Percentiles rank a stretch among this genome's conserved stretches.
These are phyloP conservation scores for Aspergillus proliferans DNA, from an alignment of 2,329 filamentous ascomycete genomes.

Conservation along the genomic window DNA sequence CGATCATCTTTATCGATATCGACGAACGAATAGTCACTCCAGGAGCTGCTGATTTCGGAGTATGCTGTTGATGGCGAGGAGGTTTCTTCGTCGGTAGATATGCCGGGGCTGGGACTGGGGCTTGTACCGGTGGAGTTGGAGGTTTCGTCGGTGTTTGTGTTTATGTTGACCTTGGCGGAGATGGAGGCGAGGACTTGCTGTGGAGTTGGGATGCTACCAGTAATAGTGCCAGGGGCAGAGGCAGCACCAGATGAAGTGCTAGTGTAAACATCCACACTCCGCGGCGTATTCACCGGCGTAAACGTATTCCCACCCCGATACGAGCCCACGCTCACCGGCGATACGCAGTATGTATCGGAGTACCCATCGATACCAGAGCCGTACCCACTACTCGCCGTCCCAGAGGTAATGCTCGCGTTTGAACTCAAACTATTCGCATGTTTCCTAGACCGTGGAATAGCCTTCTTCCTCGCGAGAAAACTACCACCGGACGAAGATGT, in stretches of 20 bases:
- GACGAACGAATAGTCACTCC: no score
- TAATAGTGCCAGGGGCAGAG: neutral
- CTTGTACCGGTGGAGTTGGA: slow-evolving; percentile 7
- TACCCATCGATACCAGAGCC: slow-evolving; percentile 25
- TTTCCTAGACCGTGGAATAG: slow-evolving; percentile 19
- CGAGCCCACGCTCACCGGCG: slow-evolving; percentile 33
- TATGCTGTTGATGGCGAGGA: no score
- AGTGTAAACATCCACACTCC: slow-evolving; percentile 14
- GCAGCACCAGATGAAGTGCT: neutral
- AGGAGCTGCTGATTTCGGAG: no score
- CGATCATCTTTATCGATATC: no score
- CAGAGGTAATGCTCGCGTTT: neutral
- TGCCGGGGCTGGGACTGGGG: neutral
- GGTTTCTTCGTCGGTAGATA: no score
- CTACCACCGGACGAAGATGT: neutral
- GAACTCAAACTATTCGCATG: slow-evolving; percentile 16
- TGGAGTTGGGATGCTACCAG: slow-evolving; percentile 13
- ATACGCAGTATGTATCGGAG: slow-evolving; percentile 30
- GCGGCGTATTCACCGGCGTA: slow-evolving; percentile 39
- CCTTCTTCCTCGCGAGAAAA: slow-evolving; percentile 10
- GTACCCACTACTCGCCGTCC: slow-evolving; percentile 32
- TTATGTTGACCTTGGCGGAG: slow-evolving; percentile 2
- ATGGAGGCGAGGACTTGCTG: slow-evolving; percentile 18
- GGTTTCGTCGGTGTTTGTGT: slow-evolving; percentile 7
- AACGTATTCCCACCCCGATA: slow-evolving; percentile 27